Base-by-base conservation (phyloP, 176 grass and related monocot species). In the bread wheat (Triticum aestivum) region DNA sequence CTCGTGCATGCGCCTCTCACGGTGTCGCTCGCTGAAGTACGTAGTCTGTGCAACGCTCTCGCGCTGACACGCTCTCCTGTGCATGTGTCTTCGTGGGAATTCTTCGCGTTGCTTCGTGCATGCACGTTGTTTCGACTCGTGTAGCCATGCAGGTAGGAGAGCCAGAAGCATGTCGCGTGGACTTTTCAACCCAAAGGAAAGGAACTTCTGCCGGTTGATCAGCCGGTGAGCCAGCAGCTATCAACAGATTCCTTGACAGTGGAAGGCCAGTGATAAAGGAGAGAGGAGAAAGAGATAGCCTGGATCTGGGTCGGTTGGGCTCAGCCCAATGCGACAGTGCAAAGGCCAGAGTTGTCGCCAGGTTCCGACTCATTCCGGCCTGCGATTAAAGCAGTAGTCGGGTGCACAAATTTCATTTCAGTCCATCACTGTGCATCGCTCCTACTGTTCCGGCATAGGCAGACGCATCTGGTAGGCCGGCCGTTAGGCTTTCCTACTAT, bases 281-380 rank as follows among this genome's bases (percentile, higher is more conserved):
- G 11, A 47, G 44, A 13, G 11, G 4, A 1, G 45, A 49, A 14
- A 49, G 14, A 1, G 45, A 5, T 0, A 56, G 52, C 10, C 9
- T 12, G 30, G 20, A 49, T 5, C 24, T 8, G 15, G 75, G 6
- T 65, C 10, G 42, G 14, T 13, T 68, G 63, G 79, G 63, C 42
- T 68, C 11, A 33, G 42, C 79, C 79, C 79, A 81, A 13, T 51
- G 41, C 26, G 14, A 81, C 63, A 68, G 79, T 81, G 0, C n/a
- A 29, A 33, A 26, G 77, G 35, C 59, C 78, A 63, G 77, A 18
- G 35, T 73, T 51, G 47, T 51, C 3, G 70, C 38, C 39, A 73
- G 70, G 23, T 11, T 37, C 20, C 34, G 9, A 39, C 30, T 33
- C 65, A 2, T 78, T 61, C 9, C 77, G 27, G 77, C 12, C 58